Evolutionary conservation across 2,329 filamentous ascomycete species (phyloP).

Genomic region (Curvularia verruculosa): DNA sequence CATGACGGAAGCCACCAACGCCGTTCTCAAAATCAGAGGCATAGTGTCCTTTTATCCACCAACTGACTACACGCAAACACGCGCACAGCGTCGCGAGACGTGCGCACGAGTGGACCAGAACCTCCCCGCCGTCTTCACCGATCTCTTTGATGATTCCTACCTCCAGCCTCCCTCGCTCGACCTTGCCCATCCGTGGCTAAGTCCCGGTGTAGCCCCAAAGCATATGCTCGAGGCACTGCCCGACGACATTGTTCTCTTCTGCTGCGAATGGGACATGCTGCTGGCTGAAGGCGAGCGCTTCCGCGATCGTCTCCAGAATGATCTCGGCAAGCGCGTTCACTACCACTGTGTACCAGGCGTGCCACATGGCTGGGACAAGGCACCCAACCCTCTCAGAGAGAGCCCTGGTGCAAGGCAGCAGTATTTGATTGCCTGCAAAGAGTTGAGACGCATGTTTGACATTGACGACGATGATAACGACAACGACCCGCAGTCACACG

Average conservation of each 20-base stretch:
- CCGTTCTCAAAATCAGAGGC: conserved; percentile 57
- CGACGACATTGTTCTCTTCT: conserved; percentile 65
- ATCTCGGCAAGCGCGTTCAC: conserved; percentile 61
- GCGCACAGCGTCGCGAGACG: conserved; percentile 63
- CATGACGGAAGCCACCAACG: conserved; percentile 42
- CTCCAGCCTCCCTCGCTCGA: conserved; percentile 55
- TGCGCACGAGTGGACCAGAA: conserved; percentile 60
- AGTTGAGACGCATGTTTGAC: conserved; percentile 55
- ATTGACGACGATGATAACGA: conserved; percentile 39
- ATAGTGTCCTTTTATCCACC: conserved; percentile 68
- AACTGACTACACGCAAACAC: conserved; percentile 66
- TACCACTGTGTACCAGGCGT: conserved; percentile 66
- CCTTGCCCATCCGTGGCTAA: conserved; percentile 64
- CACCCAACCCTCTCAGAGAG: conserved; percentile 64
- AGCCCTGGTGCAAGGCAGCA: conserved; percentile 59
- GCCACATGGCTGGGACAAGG: conserved; percentile 71
- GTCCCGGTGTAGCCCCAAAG: conserved; percentile 62
- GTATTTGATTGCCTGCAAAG: conserved; percentile 61
- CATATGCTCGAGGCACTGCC: conserved; percentile 62
- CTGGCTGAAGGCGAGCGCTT: conserved; percentile 68
- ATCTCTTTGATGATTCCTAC: conserved; percentile 60
- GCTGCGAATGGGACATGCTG: conserved; percentile 72
- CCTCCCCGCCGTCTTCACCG: conserved; percentile 58
- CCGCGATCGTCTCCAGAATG: conserved; percentile 60
- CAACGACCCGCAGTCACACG: conserved; percentile 21